Evolutionary conservation across 371 early-diverging fungal genomes (phyloP).

Genomic region (Catenaria anguillulae): DNA sequence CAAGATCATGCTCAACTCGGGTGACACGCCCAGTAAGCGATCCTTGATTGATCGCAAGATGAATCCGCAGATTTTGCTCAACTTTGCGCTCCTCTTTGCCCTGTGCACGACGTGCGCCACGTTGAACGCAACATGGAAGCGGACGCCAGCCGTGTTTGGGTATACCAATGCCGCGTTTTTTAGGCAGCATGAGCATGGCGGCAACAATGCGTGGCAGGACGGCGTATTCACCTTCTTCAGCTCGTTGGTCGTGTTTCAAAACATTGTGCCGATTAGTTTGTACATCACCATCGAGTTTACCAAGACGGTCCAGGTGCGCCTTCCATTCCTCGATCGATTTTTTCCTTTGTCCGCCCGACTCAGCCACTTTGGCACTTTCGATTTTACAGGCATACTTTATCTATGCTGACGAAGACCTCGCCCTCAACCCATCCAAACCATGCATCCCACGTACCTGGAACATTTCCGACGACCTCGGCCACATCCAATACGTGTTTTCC

Average conservation of each 20-base stretch:
- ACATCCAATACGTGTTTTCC: slow-evolving; percentile 20
- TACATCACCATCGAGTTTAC: slow-evolving; percentile 85
- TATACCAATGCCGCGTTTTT: background rate
- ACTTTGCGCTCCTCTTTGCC: slow-evolving; percentile 66
- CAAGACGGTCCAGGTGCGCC: slow-evolving; percentile 38
- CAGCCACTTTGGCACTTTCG: too few relatives aligned
- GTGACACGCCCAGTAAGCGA: slow-evolving; percentile 50
- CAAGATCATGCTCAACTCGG: slow-evolving; percentile 73
- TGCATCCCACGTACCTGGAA: slow-evolving; percentile 73
- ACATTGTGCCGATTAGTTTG: slow-evolving; percentile 73
- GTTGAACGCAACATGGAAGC: slow-evolving; percentile 34
- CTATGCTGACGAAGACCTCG: slow-evolving; percentile 70
- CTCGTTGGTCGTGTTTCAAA: slow-evolving; percentile 66
- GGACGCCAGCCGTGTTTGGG: background rate
- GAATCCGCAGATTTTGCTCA: slow-evolving; percentile 75
- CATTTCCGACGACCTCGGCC: slow-evolving; percentile 86
- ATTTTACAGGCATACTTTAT: slow-evolving; percentile 62
- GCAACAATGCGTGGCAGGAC: background rate
- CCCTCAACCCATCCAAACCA: slow-evolving; percentile 60
- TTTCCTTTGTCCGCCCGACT: too few relatives aligned
- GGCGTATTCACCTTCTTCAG: slow-evolving; percentile 39
- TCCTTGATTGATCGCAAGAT: slow-evolving; percentile 53
- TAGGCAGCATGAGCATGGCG: slow-evolving; percentile 22
- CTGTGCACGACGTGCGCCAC: slow-evolving; percentile 76
- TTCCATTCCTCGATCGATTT: too few relatives aligned